Base-by-base conservation (phyloP, 129 eudicot species). In the Chrysanthemum lavandulifolium region DNA sequence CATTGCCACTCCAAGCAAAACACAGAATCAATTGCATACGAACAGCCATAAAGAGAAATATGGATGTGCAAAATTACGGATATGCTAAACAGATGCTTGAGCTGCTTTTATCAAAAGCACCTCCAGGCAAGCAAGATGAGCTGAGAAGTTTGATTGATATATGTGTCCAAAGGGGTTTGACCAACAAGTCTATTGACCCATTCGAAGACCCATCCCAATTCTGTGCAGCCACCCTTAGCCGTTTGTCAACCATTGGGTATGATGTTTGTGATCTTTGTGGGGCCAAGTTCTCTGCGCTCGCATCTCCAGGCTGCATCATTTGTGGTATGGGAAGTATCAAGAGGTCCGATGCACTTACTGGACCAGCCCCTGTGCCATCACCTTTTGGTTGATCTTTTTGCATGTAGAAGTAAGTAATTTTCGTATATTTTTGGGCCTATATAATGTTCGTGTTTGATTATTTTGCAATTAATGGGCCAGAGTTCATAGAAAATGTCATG, bases 241-340 rank as follows among this genome's bases (percentile, higher is more conserved):
- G 99, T 56, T 75, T 94, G 68, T 94, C 99, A 8, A 94, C 97
- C 18, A 94, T 94, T 6, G 99, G 99, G 8, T 90, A 94, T 51
- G 99, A 94, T 80, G 89, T 90, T 54, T 94, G 99, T 58, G 97
- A 94, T 86, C 96, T 90, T 36, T 94, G 99, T 69, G 99, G 99
- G 71, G 96, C 99, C 71, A 94, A 94, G 33, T 94, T 94, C 75
- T 86, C 99, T 18, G 99, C 99, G 13, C 87, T 94, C 33, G 86
- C 97, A 6, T 67, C 97, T 21, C 97, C 97, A 2, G 99, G 99
- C 27, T 94, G 99, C 81, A 94, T 94, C 61, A 90, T 94, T 16
- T 94, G 99, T 78, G 99, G 99, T 58, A 94, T 94, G 99, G 99
- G 99, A 73, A 88, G 97, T 86, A 90, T 94, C 45, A 94, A 90